Evolutionary conservation across 805 yeast genomes (phyloP).

Genomic region (Zygosaccharomyces pseudorouxii): DNA sequence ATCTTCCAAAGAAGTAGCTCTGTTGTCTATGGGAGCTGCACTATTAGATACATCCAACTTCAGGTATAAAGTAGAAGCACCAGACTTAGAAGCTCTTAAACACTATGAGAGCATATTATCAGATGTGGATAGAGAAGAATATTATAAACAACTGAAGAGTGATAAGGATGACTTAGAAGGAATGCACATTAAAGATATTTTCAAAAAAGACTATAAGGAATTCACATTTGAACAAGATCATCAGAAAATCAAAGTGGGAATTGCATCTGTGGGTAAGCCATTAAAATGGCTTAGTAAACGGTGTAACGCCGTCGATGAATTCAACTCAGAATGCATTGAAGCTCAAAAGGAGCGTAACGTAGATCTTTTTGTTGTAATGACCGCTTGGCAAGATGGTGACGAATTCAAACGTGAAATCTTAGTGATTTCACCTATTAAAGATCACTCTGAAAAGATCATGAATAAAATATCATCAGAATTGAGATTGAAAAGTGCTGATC

Average conservation of each 20-base stretch:
- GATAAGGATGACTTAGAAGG: conserved; percentile 65
- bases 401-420: conserved; percentile 45
- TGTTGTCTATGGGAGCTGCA: conserved; percentile 60
- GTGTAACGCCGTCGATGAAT: conserved; percentile 28
- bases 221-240: conserved; percentile 40
- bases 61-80: conserved; percentile 54
- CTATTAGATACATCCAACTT: conserved; percentile 72
- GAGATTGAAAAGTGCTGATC: conserved; percentile 5
- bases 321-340: conserved; percentile 23
- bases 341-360: conserved; percentile 33
- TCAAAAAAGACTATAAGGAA: conserved; percentile 81
- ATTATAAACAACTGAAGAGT: conserved; percentile 36
- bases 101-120: conserved; percentile 33
- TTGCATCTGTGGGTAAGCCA: conserved; percentile 68
- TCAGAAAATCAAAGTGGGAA: conserved; percentile 50
- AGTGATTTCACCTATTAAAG: conserved; percentile 19
- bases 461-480: conserved; percentile 16
- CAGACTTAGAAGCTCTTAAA: conserved; percentile 48
- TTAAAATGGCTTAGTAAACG: conserved; percentile 46
- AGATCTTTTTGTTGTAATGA: conserved; percentile 46
- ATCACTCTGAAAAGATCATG: conserved; percentile 19
- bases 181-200: conserved; percentile 53
- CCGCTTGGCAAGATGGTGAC: conserved; percentile 37
- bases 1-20: conserved; percentile 36
- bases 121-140: conserved; percentile 19